These are phyloP conservation scores for Penicillium steckii DNA, from an alignment of 495 filamentous ascomycete genomes.

Conservation along the genomic window DNA sequence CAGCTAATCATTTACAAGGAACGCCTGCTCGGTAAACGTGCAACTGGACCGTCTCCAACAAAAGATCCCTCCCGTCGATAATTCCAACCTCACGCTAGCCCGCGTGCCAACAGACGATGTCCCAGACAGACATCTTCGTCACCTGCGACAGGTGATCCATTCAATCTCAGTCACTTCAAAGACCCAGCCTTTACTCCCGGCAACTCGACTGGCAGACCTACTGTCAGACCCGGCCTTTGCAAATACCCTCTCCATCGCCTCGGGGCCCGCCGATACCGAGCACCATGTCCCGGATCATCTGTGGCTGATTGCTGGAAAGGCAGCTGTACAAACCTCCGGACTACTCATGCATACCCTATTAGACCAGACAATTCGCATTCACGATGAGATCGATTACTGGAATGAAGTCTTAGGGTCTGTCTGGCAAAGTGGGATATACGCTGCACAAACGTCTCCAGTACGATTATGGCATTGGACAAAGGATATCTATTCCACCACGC, in stretches of 20 bases:
- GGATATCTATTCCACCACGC: constrained; percentile 60
- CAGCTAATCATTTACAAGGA: constrained; percentile 47
- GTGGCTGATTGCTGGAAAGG: constrained; percentile 86
- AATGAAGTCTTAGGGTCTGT: constrained; percentile 75
- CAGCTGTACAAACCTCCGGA: constrained; percentile 80
- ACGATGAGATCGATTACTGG: constrained; percentile 91
- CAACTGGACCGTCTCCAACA: constrained; percentile 77
- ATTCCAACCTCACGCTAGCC: too few relatives aligned
- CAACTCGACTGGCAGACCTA: constrained; percentile 53
- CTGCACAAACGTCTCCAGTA: constrained; percentile 75
- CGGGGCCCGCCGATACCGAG: not conserved
- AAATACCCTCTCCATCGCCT: not conserved
- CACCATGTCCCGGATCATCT: constrained; percentile 71
- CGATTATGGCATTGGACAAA: constrained; percentile 65
- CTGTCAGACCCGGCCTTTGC: constrained; percentile 55
- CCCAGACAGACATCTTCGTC: constrained; percentile 17
- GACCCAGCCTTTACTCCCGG: constrained; percentile 50
- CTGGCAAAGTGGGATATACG: constrained; percentile 70
- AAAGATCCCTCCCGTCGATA: constrained; percentile 18
- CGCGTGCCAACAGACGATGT: constrained; percentile 23
- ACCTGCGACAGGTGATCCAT: constrained; percentile 63
- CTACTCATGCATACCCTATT: constrained; percentile 69
- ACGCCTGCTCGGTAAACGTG: constrained; percentile 72
- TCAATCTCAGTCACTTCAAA: constrained; percentile 64
- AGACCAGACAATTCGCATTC: constrained; percentile 75